Conservation (phyloP, 2,329 filamentous ascomycete genomes). For the Diaporthe destruens region DNA sequence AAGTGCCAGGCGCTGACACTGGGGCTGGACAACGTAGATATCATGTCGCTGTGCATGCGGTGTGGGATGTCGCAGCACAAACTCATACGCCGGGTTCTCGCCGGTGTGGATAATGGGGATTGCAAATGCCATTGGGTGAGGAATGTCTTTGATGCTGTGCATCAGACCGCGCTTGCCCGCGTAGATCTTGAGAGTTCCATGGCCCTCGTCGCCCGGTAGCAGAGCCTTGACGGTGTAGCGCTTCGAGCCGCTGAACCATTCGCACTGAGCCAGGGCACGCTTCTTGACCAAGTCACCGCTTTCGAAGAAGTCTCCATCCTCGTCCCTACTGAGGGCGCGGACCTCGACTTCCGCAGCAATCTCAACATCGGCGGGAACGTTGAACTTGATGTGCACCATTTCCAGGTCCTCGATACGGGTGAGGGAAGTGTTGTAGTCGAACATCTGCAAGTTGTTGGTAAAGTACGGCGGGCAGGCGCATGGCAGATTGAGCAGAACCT, state of each 20-base stretch:
- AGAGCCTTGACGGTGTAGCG: constrained; percentile 94
- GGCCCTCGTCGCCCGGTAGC: constrained; percentile 90
- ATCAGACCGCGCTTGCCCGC: constrained; percentile 94
- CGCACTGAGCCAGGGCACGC: constrained; percentile 87
- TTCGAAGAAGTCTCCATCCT: constrained; percentile 93
- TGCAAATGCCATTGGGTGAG: constrained; percentile 89
- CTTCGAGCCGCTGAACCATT: constrained; percentile 90
- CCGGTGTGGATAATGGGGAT: constrained; percentile 92
- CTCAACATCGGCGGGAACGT: constrained; percentile 90
- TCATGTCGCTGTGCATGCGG: constrained; percentile 98
- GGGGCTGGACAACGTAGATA: constrained; percentile 95
- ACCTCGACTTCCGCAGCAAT: constrained; percentile 93
- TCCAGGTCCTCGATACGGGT: constrained; percentile 91
- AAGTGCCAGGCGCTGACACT: constrained; percentile 86
- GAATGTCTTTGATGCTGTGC: constrained; percentile 97
- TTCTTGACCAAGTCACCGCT: constrained; percentile 89
- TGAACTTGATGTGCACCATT: constrained; percentile 89
- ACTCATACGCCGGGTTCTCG: constrained; percentile 94
- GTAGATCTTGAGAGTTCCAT: constrained; percentile 89
- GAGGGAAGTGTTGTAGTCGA: constrained; percentile 91
- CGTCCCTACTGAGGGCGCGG: constrained; percentile 81
- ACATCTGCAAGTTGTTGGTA: constrained; percentile 81
- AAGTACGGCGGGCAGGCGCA: constrained; percentile 91
- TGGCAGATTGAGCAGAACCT: constrained; percentile 87
- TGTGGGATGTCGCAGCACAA: constrained; percentile 91